phyloP scores from a whole-genome alignment of 495 filamentous ascomycete genomes.

The Aspergillus cavernicola region DNA sequence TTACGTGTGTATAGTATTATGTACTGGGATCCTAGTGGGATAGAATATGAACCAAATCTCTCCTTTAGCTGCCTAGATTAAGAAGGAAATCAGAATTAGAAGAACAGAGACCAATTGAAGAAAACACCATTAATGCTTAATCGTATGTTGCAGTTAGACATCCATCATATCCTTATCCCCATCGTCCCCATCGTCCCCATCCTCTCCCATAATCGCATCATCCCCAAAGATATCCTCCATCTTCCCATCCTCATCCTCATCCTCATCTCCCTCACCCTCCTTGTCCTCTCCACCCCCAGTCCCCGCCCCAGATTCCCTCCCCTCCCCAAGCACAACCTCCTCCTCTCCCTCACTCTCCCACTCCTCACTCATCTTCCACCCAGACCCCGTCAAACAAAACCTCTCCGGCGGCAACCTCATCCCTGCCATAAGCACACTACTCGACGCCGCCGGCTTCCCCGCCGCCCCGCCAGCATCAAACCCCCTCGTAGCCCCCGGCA shows the following conservation, averaged over 20 bases:
- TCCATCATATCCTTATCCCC: conserved; percentile 50
- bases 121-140: conserved; percentile 1
- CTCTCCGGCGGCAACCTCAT: conserved; percentile 83
- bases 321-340: conserved; percentile 38
- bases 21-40: neutral
- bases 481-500: conserved; percentile 74
- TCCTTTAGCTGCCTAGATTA: conserved; percentile 4
- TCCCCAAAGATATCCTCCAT: conserved; percentile 61
- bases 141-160: conserved; percentile 26
- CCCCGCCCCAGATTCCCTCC: conserved; percentile 17
- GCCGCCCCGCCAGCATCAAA: conserved; percentile 36
- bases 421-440: conserved; percentile 51
- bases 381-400: conserved; percentile 81
- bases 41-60: conserved; percentile 13
- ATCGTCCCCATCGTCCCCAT: conserved; percentile 35
- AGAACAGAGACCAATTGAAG: neutral
- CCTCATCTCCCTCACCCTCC: conserved; percentile 30
- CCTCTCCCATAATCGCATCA: conserved; percentile 44
- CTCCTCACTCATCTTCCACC: conserved; percentile 78
- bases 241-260: conserved; percentile 54
- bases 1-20: conserved; percentile 9
- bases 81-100: neutral
- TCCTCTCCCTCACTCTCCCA: conserved; percentile 66
- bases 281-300: conserved; percentile 34
- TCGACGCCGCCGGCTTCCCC: neutral